A percentile compares a stretch with the other conserved stretches of the same genome.
These are phyloP conservation scores for Laburnicola sp. DNA, from an alignment of 2,329 filamentous ascomycete genomes.

Conservation along the genomic window DNA sequence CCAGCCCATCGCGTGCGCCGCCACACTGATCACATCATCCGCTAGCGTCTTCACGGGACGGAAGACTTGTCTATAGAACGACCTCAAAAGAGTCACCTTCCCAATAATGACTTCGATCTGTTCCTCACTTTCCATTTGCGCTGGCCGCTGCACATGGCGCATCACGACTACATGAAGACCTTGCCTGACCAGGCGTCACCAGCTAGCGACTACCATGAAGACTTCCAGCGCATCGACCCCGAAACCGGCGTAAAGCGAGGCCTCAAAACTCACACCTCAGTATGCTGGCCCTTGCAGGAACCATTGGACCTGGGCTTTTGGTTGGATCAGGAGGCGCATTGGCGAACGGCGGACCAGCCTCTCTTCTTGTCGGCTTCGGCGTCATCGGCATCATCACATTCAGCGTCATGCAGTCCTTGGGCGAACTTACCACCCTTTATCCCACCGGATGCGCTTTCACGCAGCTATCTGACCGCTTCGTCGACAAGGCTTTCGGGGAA, in stretches of 20 bases:
- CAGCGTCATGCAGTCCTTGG: conserved; percentile 66
- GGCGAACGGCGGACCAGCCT: conserved; percentile 69
- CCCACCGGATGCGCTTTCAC: conserved; percentile 68
- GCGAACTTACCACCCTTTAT: conserved; percentile 74
- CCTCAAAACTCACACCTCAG: conserved; percentile 67
- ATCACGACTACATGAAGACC: conserved; percentile 6
- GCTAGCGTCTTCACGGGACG: too few relatives aligned
- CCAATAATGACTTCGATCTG: too few relatives aligned
- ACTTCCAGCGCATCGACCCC: conserved; percentile 54
- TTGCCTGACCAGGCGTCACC: conserved; percentile 1
- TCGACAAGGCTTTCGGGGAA: conserved; percentile 22
- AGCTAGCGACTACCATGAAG: conserved; percentile 23
- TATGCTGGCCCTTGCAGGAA: conserved; percentile 58
- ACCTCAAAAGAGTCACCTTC: too few relatives aligned
- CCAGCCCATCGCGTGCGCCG: too few relatives aligned
- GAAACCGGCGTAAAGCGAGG: conserved; percentile 69
- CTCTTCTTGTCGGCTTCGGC: conserved; percentile 72
- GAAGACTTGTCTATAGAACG: too few relatives aligned
- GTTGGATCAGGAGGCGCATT: conserved; percentile 73
- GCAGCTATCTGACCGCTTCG: conserved; percentile 22
- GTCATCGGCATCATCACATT: conserved; percentile 73
- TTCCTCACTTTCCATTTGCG: background rate
- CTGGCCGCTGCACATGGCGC: conserved; percentile 4
- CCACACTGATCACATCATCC: too few relatives aligned
- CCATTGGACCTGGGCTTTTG: conserved; percentile 70